phyloP scores from a whole-genome alignment of 352 stramenopile species.

The Phytophthora parvispora region DNA sequence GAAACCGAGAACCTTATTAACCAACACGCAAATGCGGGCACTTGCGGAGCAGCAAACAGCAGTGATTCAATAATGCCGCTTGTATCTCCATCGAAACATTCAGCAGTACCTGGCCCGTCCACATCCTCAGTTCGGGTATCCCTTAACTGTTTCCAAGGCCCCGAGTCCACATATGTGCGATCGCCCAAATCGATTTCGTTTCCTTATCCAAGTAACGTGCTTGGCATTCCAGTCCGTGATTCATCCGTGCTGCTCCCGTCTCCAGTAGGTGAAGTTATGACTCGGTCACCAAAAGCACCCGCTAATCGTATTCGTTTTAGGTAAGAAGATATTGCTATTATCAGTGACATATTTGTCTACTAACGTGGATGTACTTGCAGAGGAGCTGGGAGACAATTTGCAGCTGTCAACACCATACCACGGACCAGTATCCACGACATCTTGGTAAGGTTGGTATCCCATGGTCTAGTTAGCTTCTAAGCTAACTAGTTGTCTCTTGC shows the following conservation, averaged over 20 bases:
- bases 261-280: slow-evolving; percentile 46
- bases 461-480: background rate
- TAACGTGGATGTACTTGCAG: slow-evolving; percentile 22
- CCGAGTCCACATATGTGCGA: slow-evolving; percentile 23
- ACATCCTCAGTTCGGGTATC: slow-evolving; percentile 33
- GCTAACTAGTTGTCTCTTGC: slow-evolving; percentile 1
- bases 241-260: slow-evolving; percentile 48
- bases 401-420: slow-evolving; percentile 51
- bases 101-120: slow-evolving; percentile 17
- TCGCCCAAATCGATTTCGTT: slow-evolving; percentile 34
- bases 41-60: background rate
- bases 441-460: slow-evolving; percentile 36
- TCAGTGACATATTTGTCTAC: background rate
- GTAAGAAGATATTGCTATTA: slow-evolving; percentile 20
- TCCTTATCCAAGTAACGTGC: slow-evolving; percentile 32
- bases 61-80: slow-evolving; percentile 31
- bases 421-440: slow-evolving; percentile 45
- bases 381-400: slow-evolving; percentile 67
- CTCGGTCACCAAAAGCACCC: slow-evolving; percentile 60
- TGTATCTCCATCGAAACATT: slow-evolving; percentile 25
- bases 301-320: slow-evolving; percentile 54
- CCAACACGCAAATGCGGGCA: background rate
- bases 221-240: slow-evolving; percentile 28
- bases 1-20: background rate
- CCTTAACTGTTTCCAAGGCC: slow-evolving; percentile 15